Base-by-base conservation (phyloP, 495 filamentous ascomycete species). In the Penicillium waksmanii region DNA sequence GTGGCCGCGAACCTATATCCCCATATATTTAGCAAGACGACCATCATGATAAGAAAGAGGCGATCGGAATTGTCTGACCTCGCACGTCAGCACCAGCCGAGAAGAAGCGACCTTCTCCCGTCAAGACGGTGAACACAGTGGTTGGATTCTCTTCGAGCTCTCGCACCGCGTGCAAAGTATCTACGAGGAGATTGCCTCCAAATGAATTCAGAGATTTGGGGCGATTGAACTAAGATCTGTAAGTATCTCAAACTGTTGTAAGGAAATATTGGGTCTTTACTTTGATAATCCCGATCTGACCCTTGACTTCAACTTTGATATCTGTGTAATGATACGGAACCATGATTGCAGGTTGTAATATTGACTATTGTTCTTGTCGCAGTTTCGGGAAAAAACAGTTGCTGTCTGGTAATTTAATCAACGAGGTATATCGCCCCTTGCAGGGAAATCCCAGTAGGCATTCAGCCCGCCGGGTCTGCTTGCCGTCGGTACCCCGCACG, bases 41-140 rank as follows among this genome's bases (percentile, higher is more conserved):
- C n/a, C n/a, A n/a, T n/a, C 7, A 44, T n/a, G 1, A 7, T 2
- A 23, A 10, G 10, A 25, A 10, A n/a, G 8, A 48, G 19, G 12
- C 10, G 10, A 13, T 9, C 5, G 3, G 11, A 11, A n/a, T 13
- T 15, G 46, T 15, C 15, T 48, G 7, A 48, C 46, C 46, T 27
- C 57, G 15, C 8, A 66, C 55, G 50, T 66, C 64, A 11, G 64
- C 64, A 0, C 64, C 61, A 15, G 64, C 61, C 7, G 64, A 66
- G 31, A 66, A 66, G 57, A 66, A 66, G 8, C 64, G 57, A n/a
- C 64, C 64, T 61, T 66, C 64, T 38, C 64, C 64, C 6, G 64
- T 66, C 10, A 66, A 57, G 13, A 66, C 61, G 0, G 64, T 66
- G 35, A 66, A 66, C 5, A 66, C 51, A 5, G 64, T 66, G 5